Percentiles rank a stretch among this genome's conserved stretches.
These are phyloP conservation scores for Cryptomeria japonica DNA, from an alignment of 75 land plant species.

Conservation along the genomic window DNA sequence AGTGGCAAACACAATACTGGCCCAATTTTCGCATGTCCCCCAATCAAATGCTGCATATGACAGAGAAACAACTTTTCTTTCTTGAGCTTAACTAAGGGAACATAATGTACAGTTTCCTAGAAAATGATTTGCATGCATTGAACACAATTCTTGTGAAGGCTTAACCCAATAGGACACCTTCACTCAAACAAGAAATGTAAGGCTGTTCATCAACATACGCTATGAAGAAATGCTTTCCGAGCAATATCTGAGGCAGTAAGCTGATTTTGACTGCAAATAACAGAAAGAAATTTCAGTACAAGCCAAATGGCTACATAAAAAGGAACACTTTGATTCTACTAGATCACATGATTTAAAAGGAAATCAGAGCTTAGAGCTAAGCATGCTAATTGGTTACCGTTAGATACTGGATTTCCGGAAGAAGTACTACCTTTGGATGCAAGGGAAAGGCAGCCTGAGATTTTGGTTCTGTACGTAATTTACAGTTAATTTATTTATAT, in stretches of 20 bases:
- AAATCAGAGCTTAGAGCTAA: background rate
- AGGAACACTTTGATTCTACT: background rate
- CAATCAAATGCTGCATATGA: slow-evolving; percentile 74
- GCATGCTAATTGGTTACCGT: background rate
- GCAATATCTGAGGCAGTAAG: slow-evolving; percentile 97
- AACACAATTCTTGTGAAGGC: background rate
- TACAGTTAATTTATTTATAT: background rate
- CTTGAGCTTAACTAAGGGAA: background rate
- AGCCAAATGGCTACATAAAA: background rate
- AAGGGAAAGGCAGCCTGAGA: background rate
- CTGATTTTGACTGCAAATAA: slow-evolving; percentile 64
- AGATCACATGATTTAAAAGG: background rate
- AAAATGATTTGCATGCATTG: background rate
- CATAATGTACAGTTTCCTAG: background rate
- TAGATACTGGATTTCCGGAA: background rate
- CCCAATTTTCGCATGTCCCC: slow-evolving; percentile 78
- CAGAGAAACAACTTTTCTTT: background rate
- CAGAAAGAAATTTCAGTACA: background rate
- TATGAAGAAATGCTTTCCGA: slow-evolving; percentile 96
- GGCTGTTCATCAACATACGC: slow-evolving; percentile 43
- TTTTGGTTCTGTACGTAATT: background rate
- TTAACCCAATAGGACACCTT: background rate
- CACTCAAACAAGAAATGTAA: background rate
- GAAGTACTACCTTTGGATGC: background rate
- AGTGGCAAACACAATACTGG: slow-evolving; percentile 85